These are phyloP conservation scores for Hypoxylon rickii DNA, from an alignment of 495 filamentous ascomycete species.

Conservation along the genomic window DNA sequence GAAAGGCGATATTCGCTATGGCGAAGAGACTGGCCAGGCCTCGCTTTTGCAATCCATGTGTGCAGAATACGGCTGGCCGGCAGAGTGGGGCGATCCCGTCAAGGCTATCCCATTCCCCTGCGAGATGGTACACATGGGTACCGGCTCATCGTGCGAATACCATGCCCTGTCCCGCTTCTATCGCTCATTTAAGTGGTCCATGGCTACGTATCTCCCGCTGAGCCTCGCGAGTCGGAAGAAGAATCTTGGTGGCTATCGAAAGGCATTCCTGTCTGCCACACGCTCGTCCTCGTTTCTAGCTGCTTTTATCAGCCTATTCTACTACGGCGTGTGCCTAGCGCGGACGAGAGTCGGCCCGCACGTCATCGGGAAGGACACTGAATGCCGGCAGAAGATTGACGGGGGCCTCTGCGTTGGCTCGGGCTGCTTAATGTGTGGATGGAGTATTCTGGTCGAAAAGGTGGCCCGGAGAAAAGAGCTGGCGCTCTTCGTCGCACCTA, in stretches of 20 bases:
- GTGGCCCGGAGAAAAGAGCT: constrained; percentile 73
- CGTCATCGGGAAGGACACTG: constrained; percentile 58
- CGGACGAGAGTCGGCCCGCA: constrained; percentile 79
- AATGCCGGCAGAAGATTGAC: constrained; percentile 50
- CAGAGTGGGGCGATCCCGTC: constrained; percentile 76
- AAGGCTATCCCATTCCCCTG: constrained; percentile 79
- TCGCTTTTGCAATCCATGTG: constrained; percentile 76
- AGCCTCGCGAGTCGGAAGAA: constrained; percentile 67
- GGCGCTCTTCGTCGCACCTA: constrained; percentile 82
- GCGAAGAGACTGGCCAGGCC: constrained; percentile 75
- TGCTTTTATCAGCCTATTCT: constrained; percentile 80
- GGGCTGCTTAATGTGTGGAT: constrained; percentile 81
- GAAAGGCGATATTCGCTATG: constrained; percentile 70
- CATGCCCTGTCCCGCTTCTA: constrained; percentile 75
- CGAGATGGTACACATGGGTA: constrained; percentile 85
- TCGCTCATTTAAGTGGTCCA: constrained; percentile 73
- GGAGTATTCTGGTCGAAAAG: constrained; percentile 80
- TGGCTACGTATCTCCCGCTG: constrained; percentile 80
- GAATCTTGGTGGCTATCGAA: constrained; percentile 43
- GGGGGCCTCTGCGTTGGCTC: constrained; percentile 72
- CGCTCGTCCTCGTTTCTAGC: constrained; percentile 84
- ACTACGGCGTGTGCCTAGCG: constrained; percentile 85
- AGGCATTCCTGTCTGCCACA: constrained; percentile 63
- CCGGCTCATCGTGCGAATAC: constrained; percentile 74
- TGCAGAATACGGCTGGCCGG: constrained; percentile 69